Evolutionary conservation across 306 rosid genomes (phyloP), one percentile per base, ranked within the genome.

Genomic region (Luffa aegyptiaca): DNA sequence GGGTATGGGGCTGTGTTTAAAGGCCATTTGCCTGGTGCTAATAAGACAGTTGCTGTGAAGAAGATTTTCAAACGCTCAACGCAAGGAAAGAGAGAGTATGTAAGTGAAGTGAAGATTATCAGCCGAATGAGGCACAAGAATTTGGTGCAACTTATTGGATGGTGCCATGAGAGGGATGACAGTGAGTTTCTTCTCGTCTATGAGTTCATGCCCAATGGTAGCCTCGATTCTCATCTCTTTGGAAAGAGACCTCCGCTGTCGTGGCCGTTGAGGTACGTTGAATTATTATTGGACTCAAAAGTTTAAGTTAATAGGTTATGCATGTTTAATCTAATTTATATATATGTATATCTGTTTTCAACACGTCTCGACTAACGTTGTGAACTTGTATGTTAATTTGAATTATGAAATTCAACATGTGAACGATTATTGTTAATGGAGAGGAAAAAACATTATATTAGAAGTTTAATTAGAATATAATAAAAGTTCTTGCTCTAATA

Each of bases 151-250:
- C 55, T 69, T 2, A 42, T 69, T 4, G 75, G 75, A 20, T 69
- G 75, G 75, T 69, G 75, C 55, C 75, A 69, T 10, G 53, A 69
- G 17, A 20, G 5, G 2, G 75, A 69, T n/a, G 4, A 20, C 10
- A 42, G 17, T 20, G 55, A 44, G 55, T 46, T 69, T 44, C 75
- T 69, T 44, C 75, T 69, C 6, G 55, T 69, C 53, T 69, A 69
- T 44, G 53, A 69, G 37, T 69, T 69, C 55, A 44, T 69, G 75
- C 75, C 75, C 1, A 69, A 69, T 20, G 75, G 75, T 20, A 69
- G 53, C 51, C 75, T 69, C 2, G 36, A 69, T 11, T 69, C 75
- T 69, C 75, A 44, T 69, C 75, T 69, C n/a, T 69, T 69, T 11
- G 55, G 55, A 10, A 5, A 20, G 4, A 11, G 4, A 18, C 53